A percentile compares a stretch with the other conserved stretches of the same genome.
Evolutionary conservation across 805 yeast genomes (phyloP).

Genomic region (Candida ulmi): DNA sequence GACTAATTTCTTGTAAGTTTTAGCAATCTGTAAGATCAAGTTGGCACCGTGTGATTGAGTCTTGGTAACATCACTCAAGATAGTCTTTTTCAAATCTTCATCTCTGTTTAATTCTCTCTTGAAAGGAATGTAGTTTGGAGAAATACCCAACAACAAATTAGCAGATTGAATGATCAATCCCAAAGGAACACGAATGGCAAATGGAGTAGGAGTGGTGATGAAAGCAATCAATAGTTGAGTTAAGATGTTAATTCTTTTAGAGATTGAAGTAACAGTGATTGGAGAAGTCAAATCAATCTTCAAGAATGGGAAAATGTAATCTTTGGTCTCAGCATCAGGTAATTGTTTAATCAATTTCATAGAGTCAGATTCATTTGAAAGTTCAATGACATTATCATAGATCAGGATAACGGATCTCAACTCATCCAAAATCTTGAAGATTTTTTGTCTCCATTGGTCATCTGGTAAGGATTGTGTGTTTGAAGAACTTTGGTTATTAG

Average conservation of each 20-base stretch:
- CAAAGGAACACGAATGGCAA: slow-evolving; percentile 55
- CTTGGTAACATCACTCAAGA: slow-evolving; percentile 37
- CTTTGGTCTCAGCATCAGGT: slow-evolving; percentile 26
- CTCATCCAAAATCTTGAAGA: slow-evolving; percentile 45
- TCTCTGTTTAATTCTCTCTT: slow-evolving; percentile 55
- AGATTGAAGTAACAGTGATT: slow-evolving; percentile 42
- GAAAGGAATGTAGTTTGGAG: slow-evolving; percentile 48
- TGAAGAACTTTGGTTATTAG: slow-evolving; percentile 19
- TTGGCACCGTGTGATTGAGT: slow-evolving; percentile 41
- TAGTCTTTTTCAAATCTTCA: slow-evolving; percentile 36
- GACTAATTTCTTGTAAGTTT: slow-evolving; percentile 26
- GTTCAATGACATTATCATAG: slow-evolving; percentile 52
- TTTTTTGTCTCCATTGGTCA: slow-evolving; percentile 42
- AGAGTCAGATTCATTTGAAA: slow-evolving; percentile 50
- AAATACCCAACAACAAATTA: slow-evolving; percentile 52
- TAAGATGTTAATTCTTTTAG: slow-evolving; percentile 44
- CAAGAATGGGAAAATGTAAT: slow-evolving; percentile 40
- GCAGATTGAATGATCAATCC: slow-evolving; percentile 47
- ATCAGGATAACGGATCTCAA: slow-evolving; percentile 48
- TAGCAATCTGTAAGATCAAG: slow-evolving; percentile 29
- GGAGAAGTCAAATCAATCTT: slow-evolving; percentile 56
- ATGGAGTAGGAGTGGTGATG: slow-evolving; percentile 47
- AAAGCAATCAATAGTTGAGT: slow-evolving; percentile 40
- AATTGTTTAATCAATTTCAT: slow-evolving; percentile 33
- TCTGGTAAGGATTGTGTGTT: slow-evolving; percentile 30